phyloP scores from a whole-genome alignment of 805 yeast species.

The Candida parachauliodes region DNA sequence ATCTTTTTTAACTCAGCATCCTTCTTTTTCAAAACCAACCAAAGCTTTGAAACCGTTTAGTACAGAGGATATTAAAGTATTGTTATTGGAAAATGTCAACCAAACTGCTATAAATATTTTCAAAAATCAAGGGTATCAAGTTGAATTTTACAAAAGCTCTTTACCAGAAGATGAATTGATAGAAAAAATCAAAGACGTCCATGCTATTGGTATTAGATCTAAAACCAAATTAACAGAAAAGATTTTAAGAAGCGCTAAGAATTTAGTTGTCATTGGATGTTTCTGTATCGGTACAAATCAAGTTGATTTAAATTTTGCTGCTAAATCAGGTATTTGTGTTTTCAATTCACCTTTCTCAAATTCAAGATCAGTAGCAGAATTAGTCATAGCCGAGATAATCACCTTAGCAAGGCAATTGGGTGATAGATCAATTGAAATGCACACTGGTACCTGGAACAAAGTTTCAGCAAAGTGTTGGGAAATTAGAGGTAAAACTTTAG shows the following conservation, averaged over 20 bases:
- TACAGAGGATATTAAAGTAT: constrained; percentile 90
- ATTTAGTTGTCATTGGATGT: constrained; percentile 89
- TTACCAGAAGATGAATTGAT: constrained; percentile 90
- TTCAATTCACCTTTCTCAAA: constrained; percentile 98
- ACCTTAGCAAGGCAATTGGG: constrained; percentile 94
- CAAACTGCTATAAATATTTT: constrained; percentile 86
- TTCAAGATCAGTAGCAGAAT: constrained; percentile 97
- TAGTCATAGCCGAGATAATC: constrained; percentile 93
- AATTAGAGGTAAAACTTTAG: constrained; percentile 96
- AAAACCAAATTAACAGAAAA: constrained; percentile 85
- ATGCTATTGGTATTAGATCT: constrained; percentile 97
- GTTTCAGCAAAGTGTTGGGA: constrained; percentile 96
- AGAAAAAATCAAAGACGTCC: constrained; percentile 89
- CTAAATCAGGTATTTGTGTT: constrained; percentile 89
- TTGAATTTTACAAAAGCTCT: constrained; percentile 87
- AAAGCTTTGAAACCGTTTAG: constrained; percentile 90
- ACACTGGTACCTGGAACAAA: constrained; percentile 97
- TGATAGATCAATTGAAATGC: constrained; percentile 93
- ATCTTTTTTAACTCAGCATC: constrained; percentile 59
- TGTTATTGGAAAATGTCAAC: constrained; percentile 90
- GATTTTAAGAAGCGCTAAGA: constrained; percentile 80
- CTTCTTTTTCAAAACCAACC: constrained; percentile 41
- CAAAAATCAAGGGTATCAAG: constrained; percentile 91
- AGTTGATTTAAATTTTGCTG: constrained; percentile 90
- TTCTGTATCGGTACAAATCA: constrained; percentile 99